A percentile compares a stretch with the other conserved stretches of the same genome.
phyloP scores from a whole-genome alignment of 208 protist genomes.

The Jaenimonas drosophilae region DNA sequence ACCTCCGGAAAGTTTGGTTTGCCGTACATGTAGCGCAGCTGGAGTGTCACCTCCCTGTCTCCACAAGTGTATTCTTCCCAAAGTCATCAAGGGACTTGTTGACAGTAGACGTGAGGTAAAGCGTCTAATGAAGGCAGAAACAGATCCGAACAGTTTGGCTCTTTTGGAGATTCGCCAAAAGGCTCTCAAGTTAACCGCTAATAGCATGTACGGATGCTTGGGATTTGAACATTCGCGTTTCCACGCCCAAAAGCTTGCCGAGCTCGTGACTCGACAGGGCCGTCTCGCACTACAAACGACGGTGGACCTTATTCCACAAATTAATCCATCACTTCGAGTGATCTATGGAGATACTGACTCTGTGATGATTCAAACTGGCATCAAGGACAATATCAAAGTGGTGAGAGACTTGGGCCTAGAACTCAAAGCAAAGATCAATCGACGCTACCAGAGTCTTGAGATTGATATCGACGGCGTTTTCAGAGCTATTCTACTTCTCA shows the following conservation, averaged over 20 bases:
- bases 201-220: constrained; percentile 99
- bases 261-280: constrained; percentile 96
- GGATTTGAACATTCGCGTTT: constrained; percentile 98
- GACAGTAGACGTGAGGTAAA: constrained; percentile 93
- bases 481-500: constrained; percentile 94
- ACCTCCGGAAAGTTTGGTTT: constrained; percentile 71
- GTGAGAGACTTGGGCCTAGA: constrained; percentile 86
- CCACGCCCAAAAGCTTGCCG: constrained; percentile 96
- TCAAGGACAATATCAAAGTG: constrained; percentile 74
- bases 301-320: constrained; percentile 88
- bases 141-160: constrained; percentile 60
- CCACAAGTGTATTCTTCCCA: constrained; percentile 89
- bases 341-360: constrained; percentile 99
- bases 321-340: constrained; percentile 83
- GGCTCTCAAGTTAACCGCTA: constrained; percentile 98
- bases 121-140: constrained; percentile 87
- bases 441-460: constrained; percentile 95
- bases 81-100: constrained; percentile 93
- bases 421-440: constrained; percentile 96
- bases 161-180: constrained; percentile 96
- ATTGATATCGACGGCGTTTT: constrained; percentile 99
- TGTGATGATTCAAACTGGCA: constrained; percentile 98
- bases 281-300: constrained; percentile 93
- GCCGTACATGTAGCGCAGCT: constrained; percentile 37
- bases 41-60: constrained; percentile 59